Percentiles rank a stretch among this genome's conserved stretches.
Evolutionary conservation across 257 asterid genomes (phyloP).

Genomic region (Nicotiana otophora): DNA sequence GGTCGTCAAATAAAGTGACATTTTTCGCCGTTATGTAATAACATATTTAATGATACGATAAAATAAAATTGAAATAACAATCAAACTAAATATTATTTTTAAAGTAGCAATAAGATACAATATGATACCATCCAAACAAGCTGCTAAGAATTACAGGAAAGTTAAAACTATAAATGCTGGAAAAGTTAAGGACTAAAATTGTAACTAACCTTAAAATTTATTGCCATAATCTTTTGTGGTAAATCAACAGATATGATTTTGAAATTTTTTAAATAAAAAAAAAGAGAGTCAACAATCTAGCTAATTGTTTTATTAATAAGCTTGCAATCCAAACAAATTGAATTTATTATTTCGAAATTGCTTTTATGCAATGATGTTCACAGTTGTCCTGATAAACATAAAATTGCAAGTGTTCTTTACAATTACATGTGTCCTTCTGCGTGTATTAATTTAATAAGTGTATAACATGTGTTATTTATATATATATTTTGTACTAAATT

Average conservation of each 20-base stretch:
- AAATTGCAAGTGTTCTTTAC: no score
- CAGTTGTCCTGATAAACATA: neutral
- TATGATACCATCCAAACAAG: no score
- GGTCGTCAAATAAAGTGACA: no score
- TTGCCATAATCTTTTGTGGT: neutral
- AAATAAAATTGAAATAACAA: no score
- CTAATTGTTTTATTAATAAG: neutral
- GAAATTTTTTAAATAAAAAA: no score
- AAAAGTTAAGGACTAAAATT: neutral
- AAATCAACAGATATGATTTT: neutral
- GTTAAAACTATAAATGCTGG: neutral
- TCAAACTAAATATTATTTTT: no score
- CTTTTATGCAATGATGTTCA: neutral
- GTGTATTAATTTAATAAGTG: no score
- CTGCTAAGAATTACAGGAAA: neutral
- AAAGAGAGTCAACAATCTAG: neutral
- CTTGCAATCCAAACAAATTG: neutral
- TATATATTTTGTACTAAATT: neutral
- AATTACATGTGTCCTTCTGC: neutral
- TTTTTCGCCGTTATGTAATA: no score
- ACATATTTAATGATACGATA: no score
- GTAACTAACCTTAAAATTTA: neutral
- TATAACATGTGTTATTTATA: no score
- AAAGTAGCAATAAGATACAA: no score
- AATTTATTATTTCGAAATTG: neutral